Conservation (phyloP, 176 grass and related monocot genomes). For the Pontederia crassipes region DNA sequence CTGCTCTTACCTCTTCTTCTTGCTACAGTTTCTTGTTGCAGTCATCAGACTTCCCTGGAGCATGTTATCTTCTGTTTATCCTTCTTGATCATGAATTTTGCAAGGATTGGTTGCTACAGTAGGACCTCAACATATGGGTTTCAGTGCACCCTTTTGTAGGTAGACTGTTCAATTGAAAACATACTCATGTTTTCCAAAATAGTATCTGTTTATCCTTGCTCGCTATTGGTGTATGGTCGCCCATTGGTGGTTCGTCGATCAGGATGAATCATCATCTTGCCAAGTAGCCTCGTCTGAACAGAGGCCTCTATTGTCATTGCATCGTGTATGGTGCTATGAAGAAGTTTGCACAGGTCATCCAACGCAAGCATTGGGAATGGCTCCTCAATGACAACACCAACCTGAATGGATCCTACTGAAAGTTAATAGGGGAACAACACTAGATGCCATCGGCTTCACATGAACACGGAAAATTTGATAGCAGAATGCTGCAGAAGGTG, state of each 20-base stretch:
- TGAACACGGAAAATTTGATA: not conserved
- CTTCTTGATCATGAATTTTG: too few species aligned
- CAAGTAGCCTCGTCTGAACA: slow-evolving; percentile 32
- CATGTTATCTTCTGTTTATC: too few species aligned
- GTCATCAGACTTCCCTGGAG: too few species aligned
- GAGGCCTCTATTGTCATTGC: slow-evolving; percentile 36
- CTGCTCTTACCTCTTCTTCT: too few species aligned
- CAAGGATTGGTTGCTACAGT: too few species aligned
- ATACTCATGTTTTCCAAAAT: not conserved
- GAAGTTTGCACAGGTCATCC: slow-evolving; percentile 43
- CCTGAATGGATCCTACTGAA: slow-evolving; percentile 28
- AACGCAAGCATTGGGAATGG: slow-evolving; percentile 67
- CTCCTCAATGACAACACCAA: slow-evolving; percentile 85
- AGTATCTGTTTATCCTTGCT: not conserved
- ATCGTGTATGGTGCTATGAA: slow-evolving; percentile 48
- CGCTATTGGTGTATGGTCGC: slow-evolving; percentile 28
- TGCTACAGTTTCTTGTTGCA: too few species aligned
- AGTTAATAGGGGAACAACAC: not conserved
- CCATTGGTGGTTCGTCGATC: slow-evolving; percentile 23
- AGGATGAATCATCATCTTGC: slow-evolving; percentile 20
- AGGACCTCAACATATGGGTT: not conserved
- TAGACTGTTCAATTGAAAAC: not conserved
- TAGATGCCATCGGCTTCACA: not conserved
- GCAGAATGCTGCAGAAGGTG: not conserved
- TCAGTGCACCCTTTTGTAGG: not conserved